These are phyloP conservation scores for Fraxinus xanthoxyloides DNA, from an alignment of 305 asterid species.

Conservation along the genomic window DNA sequence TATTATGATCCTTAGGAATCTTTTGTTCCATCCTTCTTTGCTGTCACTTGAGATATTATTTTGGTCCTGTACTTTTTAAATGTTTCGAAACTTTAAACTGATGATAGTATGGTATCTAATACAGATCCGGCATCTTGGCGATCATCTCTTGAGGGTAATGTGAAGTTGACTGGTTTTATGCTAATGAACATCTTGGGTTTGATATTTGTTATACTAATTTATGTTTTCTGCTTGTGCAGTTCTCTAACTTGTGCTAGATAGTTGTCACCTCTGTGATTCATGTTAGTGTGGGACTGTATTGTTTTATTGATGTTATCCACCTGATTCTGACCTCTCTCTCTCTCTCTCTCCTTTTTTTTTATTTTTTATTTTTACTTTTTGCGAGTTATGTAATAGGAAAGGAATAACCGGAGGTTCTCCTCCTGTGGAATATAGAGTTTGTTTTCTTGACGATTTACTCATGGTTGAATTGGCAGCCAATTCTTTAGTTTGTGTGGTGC, in stretches of 20 bases:
- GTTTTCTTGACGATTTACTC: background rate
- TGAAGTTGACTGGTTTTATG: constrained; percentile 23
- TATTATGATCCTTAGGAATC: constrained; percentile 20
- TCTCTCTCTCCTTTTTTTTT: background rate
- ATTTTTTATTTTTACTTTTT: background rate
- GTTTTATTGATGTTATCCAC: background rate
- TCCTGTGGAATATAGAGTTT: background rate
- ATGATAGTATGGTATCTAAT: constrained; percentile 29
- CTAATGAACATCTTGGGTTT: constrained; percentile 16
- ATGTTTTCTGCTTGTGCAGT: constrained; percentile 37
- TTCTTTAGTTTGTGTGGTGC: background rate
- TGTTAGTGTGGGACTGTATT: constrained; percentile 14
- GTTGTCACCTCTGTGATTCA: constrained; percentile 25
- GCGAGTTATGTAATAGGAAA: background rate
- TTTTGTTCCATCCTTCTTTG: constrained; percentile 13
- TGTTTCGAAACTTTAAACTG: constrained; percentile 28
- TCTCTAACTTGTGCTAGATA: constrained; percentile 15
- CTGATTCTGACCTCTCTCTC: background rate
- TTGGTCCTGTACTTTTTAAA: constrained; percentile 31
- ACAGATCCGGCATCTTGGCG: constrained; percentile 35
- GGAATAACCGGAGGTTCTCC: background rate
- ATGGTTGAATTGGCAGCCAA: background rate
- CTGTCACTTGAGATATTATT: constrained; percentile 23
- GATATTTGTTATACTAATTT: constrained; percentile 20
- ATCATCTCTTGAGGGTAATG: constrained; percentile 25